Conservation (phyloP, 2,329 filamentous ascomycete genomes). For the Botryotinia calthae region DNA sequence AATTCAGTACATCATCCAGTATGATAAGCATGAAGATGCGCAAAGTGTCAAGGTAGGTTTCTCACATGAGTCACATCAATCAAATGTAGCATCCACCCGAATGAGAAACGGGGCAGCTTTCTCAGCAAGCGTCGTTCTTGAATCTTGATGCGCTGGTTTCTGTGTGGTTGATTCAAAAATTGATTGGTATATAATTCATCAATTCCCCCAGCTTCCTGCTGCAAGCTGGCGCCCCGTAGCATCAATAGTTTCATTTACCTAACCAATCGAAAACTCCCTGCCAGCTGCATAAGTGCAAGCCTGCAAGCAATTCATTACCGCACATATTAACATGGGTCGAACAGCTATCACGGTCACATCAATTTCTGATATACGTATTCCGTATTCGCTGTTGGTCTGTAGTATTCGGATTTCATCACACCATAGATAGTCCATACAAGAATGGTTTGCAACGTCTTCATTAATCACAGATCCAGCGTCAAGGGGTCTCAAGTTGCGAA, state of each 20-base stretch:
- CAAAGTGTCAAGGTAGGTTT: not conserved
- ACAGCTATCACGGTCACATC: conserved; percentile 1
- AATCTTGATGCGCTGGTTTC: conserved; percentile 18
- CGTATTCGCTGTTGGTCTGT: conserved; percentile 4
- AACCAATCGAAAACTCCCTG: conserved; percentile 2
- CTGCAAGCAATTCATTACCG: conserved; percentile 15
- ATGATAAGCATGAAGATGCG: conserved; percentile 14
- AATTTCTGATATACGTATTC: not conserved
- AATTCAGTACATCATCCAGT: not conserved
- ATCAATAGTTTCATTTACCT: conserved; percentile 18
- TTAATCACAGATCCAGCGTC: conserved; percentile 3
- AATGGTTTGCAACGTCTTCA: not conserved
- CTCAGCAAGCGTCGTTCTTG: not conserved
- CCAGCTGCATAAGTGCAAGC: conserved; percentile 4
- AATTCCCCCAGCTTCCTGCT: conserved; percentile 15
- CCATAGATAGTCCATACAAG: conserved; percentile 8
- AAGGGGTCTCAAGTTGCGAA: not conserved
- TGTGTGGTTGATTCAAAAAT: conserved; percentile 16
- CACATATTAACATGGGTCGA: conserved; percentile 15
- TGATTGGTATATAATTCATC: conserved; percentile 17
- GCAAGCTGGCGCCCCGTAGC: conserved; percentile 16
- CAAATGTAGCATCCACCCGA: not conserved
- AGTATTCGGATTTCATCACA: conserved; percentile 12
- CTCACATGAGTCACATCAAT: not conserved
- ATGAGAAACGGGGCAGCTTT: not conserved